Conservation (phyloP, 2,329 filamentous ascomycete genomes). For the Penicillium sp. region DNA sequence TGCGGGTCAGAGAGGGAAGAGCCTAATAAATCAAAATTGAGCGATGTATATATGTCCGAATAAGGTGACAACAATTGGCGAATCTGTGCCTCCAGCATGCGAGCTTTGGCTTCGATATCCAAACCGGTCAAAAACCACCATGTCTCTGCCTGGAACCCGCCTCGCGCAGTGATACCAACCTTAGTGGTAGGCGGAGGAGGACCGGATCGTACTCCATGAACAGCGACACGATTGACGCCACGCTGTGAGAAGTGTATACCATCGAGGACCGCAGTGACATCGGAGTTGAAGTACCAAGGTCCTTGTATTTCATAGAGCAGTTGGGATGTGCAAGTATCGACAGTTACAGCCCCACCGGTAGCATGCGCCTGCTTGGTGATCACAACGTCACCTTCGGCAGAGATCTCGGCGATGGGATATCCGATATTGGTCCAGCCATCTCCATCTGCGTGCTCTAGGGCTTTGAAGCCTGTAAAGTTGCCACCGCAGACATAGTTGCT, state of each 20-base stretch:
- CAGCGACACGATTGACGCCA: conserved; percentile 50
- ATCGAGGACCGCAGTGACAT: conserved; percentile 55
- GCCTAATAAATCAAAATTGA: conserved; percentile 38
- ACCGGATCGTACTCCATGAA: conserved; percentile 48
- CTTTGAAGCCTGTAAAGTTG: conserved; percentile 47
- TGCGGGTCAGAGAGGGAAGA: conserved; percentile 32
- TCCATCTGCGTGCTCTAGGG: conserved; percentile 26
- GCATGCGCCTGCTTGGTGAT: conserved; percentile 47
- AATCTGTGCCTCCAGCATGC: conserved; percentile 47
- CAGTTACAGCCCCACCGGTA: conserved; percentile 44
- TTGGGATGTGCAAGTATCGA: conserved; percentile 55
- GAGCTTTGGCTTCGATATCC: conserved; percentile 48
- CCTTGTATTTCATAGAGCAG: conserved; percentile 58
- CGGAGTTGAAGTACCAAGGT: conserved; percentile 58
- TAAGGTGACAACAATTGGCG: conserved; percentile 41
- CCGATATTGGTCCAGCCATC: conserved; percentile 48
- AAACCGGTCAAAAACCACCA: conserved; percentile 48
- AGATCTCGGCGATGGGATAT: conserved; percentile 50
- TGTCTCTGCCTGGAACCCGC: conserved; percentile 50
- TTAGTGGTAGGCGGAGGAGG: conserved; percentile 54
- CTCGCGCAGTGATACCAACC: conserved; percentile 48
- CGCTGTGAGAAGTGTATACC: conserved; percentile 55
- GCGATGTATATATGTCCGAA: conserved; percentile 30
- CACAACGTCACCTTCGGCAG: conserved; percentile 40
- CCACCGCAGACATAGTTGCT: conserved; percentile 47